A percentile compares a stretch with the other conserved stretches of the same genome.
phyloP scores from a whole-genome alignment of 2,329 filamentous ascomycete species.

The Ophiocordyceps sinensis region DNA sequence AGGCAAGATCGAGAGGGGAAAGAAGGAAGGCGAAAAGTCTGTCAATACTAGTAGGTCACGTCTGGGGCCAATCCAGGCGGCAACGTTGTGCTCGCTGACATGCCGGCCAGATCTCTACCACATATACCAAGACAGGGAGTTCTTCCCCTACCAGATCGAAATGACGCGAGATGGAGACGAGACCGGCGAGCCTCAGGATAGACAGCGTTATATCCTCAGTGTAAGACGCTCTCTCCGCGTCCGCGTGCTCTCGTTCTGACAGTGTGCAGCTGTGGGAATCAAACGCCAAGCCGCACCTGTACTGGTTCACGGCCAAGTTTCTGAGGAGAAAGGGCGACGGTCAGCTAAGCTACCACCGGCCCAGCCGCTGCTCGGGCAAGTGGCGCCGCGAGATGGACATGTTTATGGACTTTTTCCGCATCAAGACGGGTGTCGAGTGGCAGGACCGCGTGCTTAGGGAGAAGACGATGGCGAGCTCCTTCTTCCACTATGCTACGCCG shows the following conservation, averaged over 20 bases:
- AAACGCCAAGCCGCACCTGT: constrained; percentile 40
- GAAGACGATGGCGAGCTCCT: constrained; percentile 13
- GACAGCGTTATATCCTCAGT: constrained; percentile 44
- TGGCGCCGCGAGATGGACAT: constrained; percentile 29
- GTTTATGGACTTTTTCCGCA: constrained; percentile 43
- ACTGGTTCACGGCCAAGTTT: constrained; percentile 42
- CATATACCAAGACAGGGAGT: constrained; percentile 46
- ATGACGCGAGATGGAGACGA: constrained; percentile 38
- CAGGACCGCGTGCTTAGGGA: constrained; percentile 30
- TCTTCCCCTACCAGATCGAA: constrained; percentile 49
- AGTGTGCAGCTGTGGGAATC: constrained; percentile 50
- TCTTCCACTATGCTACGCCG: constrained; percentile 32
- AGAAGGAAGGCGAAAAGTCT: constrained; percentile 23
- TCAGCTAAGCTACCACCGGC: constrained; percentile 21
- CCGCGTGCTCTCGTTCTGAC: background rate
- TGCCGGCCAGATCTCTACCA: constrained; percentile 39
- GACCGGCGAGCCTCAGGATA: constrained; percentile 21
- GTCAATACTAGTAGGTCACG: constrained; percentile 33
- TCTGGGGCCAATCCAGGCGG: background rate
- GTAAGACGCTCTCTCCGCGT: constrained; percentile 29
- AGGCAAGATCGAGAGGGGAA: constrained; percentile 22
- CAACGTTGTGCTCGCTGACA: background rate
- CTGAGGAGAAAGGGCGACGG: constrained; percentile 24
- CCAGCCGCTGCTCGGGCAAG: constrained; percentile 20
- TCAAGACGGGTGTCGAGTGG: constrained; percentile 46